Conservation (phyloP, 2,329 filamentous ascomycete genomes). For the Pyrenophora seminiperda region DNA sequence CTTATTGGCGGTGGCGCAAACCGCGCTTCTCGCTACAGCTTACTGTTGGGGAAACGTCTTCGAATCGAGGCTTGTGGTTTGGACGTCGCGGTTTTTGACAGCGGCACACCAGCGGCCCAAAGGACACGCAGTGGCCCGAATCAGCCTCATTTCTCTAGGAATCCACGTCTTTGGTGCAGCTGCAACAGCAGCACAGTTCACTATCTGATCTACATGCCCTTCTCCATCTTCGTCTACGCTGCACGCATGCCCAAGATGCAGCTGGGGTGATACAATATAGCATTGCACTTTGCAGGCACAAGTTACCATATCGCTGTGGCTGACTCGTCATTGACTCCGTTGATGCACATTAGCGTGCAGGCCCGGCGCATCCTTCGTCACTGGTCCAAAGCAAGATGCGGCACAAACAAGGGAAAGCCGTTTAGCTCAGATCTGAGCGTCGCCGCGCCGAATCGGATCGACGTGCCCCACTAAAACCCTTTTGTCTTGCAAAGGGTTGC, state of each 20-base stretch:
- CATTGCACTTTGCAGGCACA: neutral
- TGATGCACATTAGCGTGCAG: slow-evolving; percentile 16
- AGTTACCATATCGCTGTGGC: slow-evolving; percentile 4
- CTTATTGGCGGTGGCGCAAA: slow-evolving; percentile 22
- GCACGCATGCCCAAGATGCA: slow-evolving; percentile 7
- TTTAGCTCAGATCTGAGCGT: slow-evolving; percentile 42
- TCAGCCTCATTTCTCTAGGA: slow-evolving; percentile 12
- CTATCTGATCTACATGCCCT: neutral
- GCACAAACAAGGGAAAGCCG: slow-evolving; percentile 38
- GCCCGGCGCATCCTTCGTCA: slow-evolving; percentile 11
- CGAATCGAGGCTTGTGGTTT: slow-evolving; percentile 16
- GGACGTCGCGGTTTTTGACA: slow-evolving; percentile 29
- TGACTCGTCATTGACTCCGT: slow-evolving; percentile 26
- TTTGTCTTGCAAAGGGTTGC: slow-evolving; percentile 19
- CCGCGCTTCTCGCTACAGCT: slow-evolving; percentile 15
- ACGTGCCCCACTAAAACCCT: slow-evolving; percentile 38
- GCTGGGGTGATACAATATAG: slow-evolving; percentile 10
- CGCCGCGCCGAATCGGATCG: slow-evolving; percentile 43
- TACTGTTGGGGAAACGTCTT: slow-evolving; percentile 17
- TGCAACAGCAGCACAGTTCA: slow-evolving; percentile 9
- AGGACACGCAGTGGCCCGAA: slow-evolving; percentile 26
- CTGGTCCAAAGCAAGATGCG: slow-evolving; percentile 35
- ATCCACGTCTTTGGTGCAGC: slow-evolving; percentile 7
- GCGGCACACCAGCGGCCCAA: slow-evolving; percentile 33
- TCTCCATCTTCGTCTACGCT: neutral